Evolutionary conservation across 257 asterid species (phyloP), one percentile per base, ranked within the genome.

Genomic region (Orobanche coerulescens): DNA sequence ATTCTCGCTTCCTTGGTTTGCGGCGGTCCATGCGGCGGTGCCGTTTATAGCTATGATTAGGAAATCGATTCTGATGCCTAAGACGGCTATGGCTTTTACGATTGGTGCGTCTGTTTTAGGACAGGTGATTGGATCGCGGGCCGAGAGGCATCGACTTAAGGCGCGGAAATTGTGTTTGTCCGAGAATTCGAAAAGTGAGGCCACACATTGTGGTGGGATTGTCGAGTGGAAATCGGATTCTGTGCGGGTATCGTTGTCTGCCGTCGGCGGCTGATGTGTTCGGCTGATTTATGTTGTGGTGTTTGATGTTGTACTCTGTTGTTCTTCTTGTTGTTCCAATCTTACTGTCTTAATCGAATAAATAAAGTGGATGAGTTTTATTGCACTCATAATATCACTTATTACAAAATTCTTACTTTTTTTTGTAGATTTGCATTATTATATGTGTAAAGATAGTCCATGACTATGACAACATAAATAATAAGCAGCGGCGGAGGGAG

Each of bases 121-220:
- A 24, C 97, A 89, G 81, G 87, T 86, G 33, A 86, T 89, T 28
- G 97, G 95, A 51, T 86, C 97, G 4, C 62, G 95, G 71, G 97
- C 97, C 2, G 97, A 89, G 73, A 76, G 94, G 48, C 71, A 71
- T 66, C 82, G 97, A 10, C 74, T 89, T 61, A 77, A 81, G 71
- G 62, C 73, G 2, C 66, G 58, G 60, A 71, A 70, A 30, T 43
- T 73, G 73, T 70, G n/a, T 25, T 48, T n/a, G 25, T 6, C 20
- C 13, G 72, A 30, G 43, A 48, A 44, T 36, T 24, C 40, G 60
- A 37, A 30, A 30, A 6, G 30, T 57, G 67, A 48, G 18, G 65
- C 23, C 1, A 74, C 64, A 23, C 54, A 11, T 62, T 62, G 82
- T 26, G 37, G 72, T 46, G 74, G 69, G 30, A 26, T 6, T 43